Evolutionary conservation across 2,329 filamentous ascomycete species (phyloP), one percentile per base, ranked within the genome.

Genomic region (Sporothrix brasiliensis): DNA sequence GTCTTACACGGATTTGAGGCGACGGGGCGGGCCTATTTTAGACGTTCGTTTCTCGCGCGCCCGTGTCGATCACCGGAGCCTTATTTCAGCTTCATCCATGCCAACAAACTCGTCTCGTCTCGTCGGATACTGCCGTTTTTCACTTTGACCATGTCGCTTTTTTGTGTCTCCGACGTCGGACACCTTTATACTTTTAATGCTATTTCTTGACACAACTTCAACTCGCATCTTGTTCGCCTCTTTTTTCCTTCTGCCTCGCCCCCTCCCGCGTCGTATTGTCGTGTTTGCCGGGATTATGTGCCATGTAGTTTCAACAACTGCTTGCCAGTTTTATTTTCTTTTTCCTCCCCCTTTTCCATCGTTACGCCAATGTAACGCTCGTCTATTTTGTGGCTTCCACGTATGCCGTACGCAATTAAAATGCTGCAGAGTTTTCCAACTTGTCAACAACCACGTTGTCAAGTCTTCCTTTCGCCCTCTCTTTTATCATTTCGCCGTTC

Each of bases 301-400:
- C 21, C 13, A 34, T 34, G 6, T n/a, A 16, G 30, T 27, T 24
- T 24, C 24, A 24, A 24, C 24, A 2, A 34, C 54, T n/a, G 16
- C 7, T 58, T 58, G 27, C 24, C 1, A 24, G 30, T 27, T 30
- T 19, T 58, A 14, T 34, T 58, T 34, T 16, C 24, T 58, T 34
- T 30, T 34, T 34, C 27, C 6, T 34, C 1, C 53, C 53, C 53
- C 27, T n/a, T 34, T 34, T 39, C 44, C 44, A 14, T 61, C 58
- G 34, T 61, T n/a, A 21, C 58, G 58, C 24, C 58, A 21, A 41
- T 44, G 34, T n/a, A 44, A 61, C 58, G 19, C 11, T 61, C 39
- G 39, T 16, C 34, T 24, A 9, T 44, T 61, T 61, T 24, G 34
- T 44, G 34, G 58, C 58, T 44, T 61, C 9, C 44, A 24, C 58